A percentile compares a stretch with the other conserved stretches of the same genome.
phyloP scores from a whole-genome alignment of 768 basidiomycete species.

The Naganishia antarctica region DNA sequence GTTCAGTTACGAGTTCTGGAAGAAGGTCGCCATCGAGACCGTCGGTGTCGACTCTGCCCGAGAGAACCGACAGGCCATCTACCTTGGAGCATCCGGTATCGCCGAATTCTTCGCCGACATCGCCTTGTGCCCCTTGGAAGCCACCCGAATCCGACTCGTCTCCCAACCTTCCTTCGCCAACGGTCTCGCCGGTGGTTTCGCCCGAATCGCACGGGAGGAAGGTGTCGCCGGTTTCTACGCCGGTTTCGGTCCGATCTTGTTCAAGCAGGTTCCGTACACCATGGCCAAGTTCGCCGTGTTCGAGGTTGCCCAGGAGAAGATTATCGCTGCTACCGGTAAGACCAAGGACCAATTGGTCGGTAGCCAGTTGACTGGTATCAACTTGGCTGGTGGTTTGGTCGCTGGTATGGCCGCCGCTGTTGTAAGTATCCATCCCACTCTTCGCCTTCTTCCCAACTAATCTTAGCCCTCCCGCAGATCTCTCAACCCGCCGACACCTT shows the following conservation, averaged over 20 bases:
- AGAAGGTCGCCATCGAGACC: conserved; percentile 82
- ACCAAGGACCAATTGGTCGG: conserved; percentile 64
- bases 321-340: conserved; percentile 74
- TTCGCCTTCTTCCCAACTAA: conserved; percentile 26
- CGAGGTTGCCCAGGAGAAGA: conserved; percentile 78
- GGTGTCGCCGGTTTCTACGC: conserved; percentile 53
- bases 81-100: conserved; percentile 88
- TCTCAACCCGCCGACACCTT: conserved; percentile 94
- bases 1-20: conserved; percentile 78
- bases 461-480: conserved; percentile 54
- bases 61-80: conserved; percentile 69
- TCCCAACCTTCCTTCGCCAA: conserved; percentile 52
- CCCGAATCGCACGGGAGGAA: conserved; percentile 50
- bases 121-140: conserved; percentile 87
- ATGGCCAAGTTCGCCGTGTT: conserved; percentile 99
- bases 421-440: conserved; percentile 22
- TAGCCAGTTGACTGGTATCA: conserved; percentile 57
- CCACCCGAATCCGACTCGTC: conserved; percentile 52
- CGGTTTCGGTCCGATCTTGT: conserved; percentile 53
- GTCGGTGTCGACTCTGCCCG: conserved; percentile 73
- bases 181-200: conserved; percentile 51
- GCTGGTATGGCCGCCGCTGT: conserved; percentile 89
- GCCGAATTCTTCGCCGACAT: conserved; percentile 95
- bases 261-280: conserved; percentile 85
- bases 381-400: conserved; percentile 84